Evolutionary conservation across 805 yeast genomes (phyloP).

Genomic region (Dipodascopsis uninucleata): DNA sequence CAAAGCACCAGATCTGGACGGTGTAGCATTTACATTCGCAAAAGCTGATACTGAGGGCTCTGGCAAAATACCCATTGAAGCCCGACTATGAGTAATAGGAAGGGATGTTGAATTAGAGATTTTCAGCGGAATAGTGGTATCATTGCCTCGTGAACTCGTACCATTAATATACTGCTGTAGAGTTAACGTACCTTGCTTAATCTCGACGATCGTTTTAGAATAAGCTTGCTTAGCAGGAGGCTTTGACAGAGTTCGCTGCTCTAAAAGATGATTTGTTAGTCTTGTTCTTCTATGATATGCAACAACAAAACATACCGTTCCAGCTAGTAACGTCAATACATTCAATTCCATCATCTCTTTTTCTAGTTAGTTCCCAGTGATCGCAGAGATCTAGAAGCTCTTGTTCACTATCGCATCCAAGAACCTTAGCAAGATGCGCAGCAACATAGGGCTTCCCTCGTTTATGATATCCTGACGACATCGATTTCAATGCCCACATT

Average conservation of each 20-base stretch:
- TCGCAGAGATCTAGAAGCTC: constrained; percentile 56
- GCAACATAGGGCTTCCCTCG: constrained; percentile 65
- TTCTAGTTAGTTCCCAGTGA: constrained; percentile 56
- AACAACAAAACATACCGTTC: constrained; percentile 33
- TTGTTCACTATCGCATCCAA: constrained; percentile 64
- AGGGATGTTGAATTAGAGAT: no score
- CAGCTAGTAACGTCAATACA: constrained; percentile 46
- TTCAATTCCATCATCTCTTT: constrained; percentile 36
- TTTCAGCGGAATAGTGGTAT: no score
- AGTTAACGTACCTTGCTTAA: constrained; percentile 34
- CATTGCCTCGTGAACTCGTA: constrained; percentile 35
- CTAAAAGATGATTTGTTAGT: no score
- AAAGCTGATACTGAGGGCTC: no score
- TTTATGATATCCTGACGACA: constrained; percentile 51
- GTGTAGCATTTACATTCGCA: no score
- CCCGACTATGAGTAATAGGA: no score
- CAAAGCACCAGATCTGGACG: no score
- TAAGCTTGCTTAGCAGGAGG: constrained; percentile 48
- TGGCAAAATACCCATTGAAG: no score
- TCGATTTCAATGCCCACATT: constrained; percentile 63
- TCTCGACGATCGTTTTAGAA: constrained; percentile 42
- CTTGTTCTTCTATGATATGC: neutral
- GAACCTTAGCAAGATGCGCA: constrained; percentile 43
- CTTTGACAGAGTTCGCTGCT: constrained; percentile 36
- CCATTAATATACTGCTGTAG: constrained; percentile 42